A percentile compares a stretch with the other conserved stretches of the same genome.
phyloP scores from a whole-genome alignment of 495 filamentous ascomycete genomes.

The Xylaria sp. region DNA sequence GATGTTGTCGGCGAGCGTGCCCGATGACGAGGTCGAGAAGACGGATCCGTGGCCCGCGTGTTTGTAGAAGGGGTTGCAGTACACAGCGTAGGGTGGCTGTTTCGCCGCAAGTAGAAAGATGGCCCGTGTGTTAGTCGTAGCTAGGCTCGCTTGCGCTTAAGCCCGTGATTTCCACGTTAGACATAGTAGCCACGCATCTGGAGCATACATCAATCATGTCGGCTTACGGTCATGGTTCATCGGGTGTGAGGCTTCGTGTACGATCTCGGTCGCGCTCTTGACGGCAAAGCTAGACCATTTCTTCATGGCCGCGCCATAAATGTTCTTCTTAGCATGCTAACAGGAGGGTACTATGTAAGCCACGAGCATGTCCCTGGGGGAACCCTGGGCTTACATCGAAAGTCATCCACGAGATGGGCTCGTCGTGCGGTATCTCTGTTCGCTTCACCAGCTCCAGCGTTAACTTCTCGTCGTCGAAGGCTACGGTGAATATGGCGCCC shows the following conservation, averaged over 20 bases:
- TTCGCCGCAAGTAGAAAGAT: conserved; percentile 84
- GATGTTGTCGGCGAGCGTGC: conserved; percentile 69
- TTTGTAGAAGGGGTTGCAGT: conserved; percentile 87
- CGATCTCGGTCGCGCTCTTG: conserved; percentile 76
- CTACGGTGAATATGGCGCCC: conserved; percentile 83
- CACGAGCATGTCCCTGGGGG: not conserved
- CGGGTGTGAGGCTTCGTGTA: conserved; percentile 74
- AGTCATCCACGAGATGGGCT: conserved; percentile 91
- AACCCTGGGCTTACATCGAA: conserved; percentile 67
- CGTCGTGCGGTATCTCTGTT: conserved; percentile 77
- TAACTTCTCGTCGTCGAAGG: conserved; percentile 79
- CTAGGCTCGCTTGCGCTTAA: conserved; percentile 68
- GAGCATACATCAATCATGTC: conserved; percentile 21
- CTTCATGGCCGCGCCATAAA: conserved; percentile 89
- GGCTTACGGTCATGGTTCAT: conserved; percentile 62
- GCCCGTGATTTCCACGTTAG: conserved; percentile 28
- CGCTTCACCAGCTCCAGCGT: conserved; percentile 75
- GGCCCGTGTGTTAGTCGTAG: conserved; percentile 79
- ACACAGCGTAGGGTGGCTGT: conserved; percentile 78
- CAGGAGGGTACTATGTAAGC: conserved; percentile 34
- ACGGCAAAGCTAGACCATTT: conserved; percentile 84
- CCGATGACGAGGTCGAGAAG: conserved; percentile 70
- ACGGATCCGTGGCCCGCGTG: conserved; percentile 80
- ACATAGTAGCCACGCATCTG: conserved; percentile 27
- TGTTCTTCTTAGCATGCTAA: conserved; percentile 77